Percentiles rank a stretch among this genome's conserved stretches.
These are phyloP conservation scores for Santalum album DNA, from an alignment of 164 flowering plant species.

Conservation along the genomic window DNA sequence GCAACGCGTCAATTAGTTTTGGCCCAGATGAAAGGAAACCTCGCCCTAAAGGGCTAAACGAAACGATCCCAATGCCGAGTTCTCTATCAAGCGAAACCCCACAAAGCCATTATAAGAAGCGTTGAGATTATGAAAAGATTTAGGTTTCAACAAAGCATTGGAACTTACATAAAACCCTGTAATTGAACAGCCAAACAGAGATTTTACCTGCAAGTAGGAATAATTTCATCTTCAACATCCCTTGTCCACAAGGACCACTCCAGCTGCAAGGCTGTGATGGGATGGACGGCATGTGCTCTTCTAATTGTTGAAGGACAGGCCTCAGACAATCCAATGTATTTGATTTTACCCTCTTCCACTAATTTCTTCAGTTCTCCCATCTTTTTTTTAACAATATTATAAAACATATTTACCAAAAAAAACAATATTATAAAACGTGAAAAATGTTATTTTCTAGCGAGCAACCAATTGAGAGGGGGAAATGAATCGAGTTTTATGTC, in stretches of 20 bases:
- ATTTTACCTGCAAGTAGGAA: conserved; percentile 36
- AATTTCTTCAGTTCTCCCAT: conserved; percentile 28
- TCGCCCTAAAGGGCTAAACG: neutral
- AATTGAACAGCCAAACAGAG: no score
- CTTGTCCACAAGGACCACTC: conserved; percentile 31
- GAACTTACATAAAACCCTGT: no score
- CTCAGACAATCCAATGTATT: conserved; percentile 28
- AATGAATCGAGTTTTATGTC: no score
- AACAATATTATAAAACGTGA: no score
- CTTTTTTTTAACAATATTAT: no score
- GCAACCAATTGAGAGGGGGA: no score
- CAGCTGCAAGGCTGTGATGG: conserved; percentile 24
- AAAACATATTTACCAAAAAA: no score
- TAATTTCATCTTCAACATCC: conserved; percentile 27
- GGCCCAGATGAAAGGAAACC: neutral
- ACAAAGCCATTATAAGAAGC: no score
- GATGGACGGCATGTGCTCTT: conserved; percentile 30
- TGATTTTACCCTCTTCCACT: conserved; percentile 31
- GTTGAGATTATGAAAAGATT: no score
- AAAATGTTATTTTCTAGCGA: no score
- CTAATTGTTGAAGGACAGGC: conserved; percentile 22
- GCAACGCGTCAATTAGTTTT: neutral
- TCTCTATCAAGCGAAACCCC: no score
- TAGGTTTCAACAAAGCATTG: no score
- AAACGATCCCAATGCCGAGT: conserved; percentile 1